Percentiles rank a stretch among this genome's conserved stretches.
These are phyloP conservation scores for Sphaerulina populicola DNA, from an alignment of 2,329 filamentous ascomycete species.

Conservation along the genomic window DNA sequence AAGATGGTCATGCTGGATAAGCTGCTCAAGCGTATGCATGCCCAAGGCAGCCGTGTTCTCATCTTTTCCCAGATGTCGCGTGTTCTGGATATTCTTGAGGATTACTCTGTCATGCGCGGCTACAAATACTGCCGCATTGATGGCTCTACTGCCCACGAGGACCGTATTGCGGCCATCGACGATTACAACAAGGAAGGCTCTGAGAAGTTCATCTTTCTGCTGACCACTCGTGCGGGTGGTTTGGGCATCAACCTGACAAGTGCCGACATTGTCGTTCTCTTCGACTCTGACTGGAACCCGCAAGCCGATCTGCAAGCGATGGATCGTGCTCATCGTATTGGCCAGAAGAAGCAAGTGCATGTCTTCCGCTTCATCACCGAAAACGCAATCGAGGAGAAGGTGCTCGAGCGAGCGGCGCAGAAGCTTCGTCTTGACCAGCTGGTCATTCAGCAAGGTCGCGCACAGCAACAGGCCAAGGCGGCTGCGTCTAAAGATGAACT, in stretches of 20 bases:
- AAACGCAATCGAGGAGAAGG: slow-evolving; percentile 97
- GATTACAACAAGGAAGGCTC: slow-evolving; percentile 95
- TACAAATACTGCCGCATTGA: slow-evolving; percentile 98
- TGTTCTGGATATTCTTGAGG: slow-evolving; percentile 90
- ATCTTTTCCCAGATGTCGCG: slow-evolving; percentile 99
- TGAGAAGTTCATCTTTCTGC: slow-evolving; percentile 91
- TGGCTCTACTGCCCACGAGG: slow-evolving; percentile 91
- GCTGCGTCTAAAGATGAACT: slow-evolving; percentile 94
- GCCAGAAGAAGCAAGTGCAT: slow-evolving; percentile 94
- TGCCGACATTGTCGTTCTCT: slow-evolving; percentile 92
- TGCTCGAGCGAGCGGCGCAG: slow-evolving; percentile 89
- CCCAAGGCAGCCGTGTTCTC: slow-evolving; percentile 84
- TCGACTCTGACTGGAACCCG: slow-evolving; percentile 98
- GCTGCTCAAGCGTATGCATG: slow-evolving; percentile 71
- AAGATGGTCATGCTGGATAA: slow-evolving; percentile 98
- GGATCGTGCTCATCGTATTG: slow-evolving; percentile 97
- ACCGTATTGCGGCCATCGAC: slow-evolving; percentile 93
- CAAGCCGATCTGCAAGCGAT: slow-evolving; percentile 97
- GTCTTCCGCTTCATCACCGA: slow-evolving; percentile 97
- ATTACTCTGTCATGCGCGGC: slow-evolving; percentile 92
- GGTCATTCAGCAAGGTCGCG: slow-evolving; percentile 93
- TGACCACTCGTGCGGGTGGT: slow-evolving; percentile 92
- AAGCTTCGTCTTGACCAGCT: slow-evolving; percentile 93
- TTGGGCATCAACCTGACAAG: slow-evolving; percentile 92
- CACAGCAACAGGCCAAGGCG: slow-evolving; percentile 81